phyloP scores from a whole-genome alignment of 805 yeast species.

The Komagataella kurtzmanii region DNA sequence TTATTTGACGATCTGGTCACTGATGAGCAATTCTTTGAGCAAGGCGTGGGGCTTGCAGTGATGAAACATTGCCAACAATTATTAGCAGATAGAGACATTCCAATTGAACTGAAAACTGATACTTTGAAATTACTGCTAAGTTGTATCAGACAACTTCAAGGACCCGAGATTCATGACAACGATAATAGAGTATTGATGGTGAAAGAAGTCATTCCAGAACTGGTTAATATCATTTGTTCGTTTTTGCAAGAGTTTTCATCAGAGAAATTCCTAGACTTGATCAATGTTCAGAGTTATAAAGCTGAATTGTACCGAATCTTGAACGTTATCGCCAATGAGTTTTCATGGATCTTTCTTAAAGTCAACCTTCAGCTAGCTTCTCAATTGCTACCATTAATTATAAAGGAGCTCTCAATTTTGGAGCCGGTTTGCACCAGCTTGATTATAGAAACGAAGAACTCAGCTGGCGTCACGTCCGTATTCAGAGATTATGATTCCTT shows the following conservation, averaged over 20 bases:
- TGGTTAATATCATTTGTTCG: constrained; percentile 11
- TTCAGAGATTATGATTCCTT: neutral
- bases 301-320: constrained; percentile 16
- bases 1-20: constrained; percentile 76
- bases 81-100: constrained; percentile 16
- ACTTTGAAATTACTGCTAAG: constrained; percentile 39
- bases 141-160: constrained; percentile 37
- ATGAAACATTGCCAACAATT: constrained; percentile 34
- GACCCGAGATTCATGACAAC: constrained; percentile 30
- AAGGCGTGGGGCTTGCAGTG: constrained; percentile 47
- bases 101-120: constrained; percentile 24
- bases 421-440: constrained; percentile 9
- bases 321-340: constrained; percentile 11
- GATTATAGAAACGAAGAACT: constrained; percentile 2
- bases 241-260: constrained; percentile 5
- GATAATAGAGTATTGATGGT: constrained; percentile 23
- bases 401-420: constrained; percentile 9
- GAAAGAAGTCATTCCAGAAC: constrained; percentile 12
- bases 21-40: constrained; percentile 76
- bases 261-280: constrained; percentile 2
- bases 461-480: neutral
- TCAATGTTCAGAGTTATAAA: constrained; percentile 12
- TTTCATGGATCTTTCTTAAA: constrained; percentile 8
- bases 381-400: constrained; percentile 6
- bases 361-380: neutral